Conservation (phyloP, 1,284 basidiomycete genomes). For the Anthracocystis panici-leucophaei region DNA sequence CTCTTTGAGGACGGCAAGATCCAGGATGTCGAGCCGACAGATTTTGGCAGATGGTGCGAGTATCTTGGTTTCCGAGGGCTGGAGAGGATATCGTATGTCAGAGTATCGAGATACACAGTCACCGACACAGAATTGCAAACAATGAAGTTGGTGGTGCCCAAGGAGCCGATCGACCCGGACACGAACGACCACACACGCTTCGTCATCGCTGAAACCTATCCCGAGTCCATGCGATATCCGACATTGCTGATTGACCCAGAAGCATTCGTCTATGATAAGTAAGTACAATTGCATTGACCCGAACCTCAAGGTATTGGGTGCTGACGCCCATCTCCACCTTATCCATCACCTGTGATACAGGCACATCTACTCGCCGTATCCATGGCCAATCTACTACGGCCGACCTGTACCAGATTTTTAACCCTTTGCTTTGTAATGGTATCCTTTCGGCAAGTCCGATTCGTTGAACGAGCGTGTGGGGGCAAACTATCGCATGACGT, state of each 20-base stretch:
- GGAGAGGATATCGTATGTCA: conserved; percentile 60
- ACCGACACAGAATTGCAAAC: conserved; percentile 67
- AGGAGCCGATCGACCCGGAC: conserved; percentile 52
- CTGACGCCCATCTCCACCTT: conserved; percentile 3
- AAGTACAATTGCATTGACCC: conserved; percentile 7
- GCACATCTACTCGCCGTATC: conserved; percentile 55
- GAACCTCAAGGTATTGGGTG: neutral
- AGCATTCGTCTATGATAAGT: conserved; percentile 53
- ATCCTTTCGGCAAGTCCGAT: neutral
- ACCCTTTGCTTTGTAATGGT: neutral
- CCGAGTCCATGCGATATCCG: conserved; percentile 45
- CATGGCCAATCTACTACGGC: conserved; percentile 53
- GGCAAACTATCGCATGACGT: too few relatives aligned
- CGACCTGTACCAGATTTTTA: conserved; percentile 27
- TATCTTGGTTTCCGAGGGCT: conserved; percentile 65
- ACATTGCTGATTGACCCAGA: conserved; percentile 44
- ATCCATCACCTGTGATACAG: conserved; percentile 9
- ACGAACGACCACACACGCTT: conserved; percentile 42
- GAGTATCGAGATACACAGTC: conserved; percentile 65
- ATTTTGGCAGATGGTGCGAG: conserved; percentile 65
- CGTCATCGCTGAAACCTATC: conserved; percentile 46
- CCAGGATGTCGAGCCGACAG: conserved; percentile 71
- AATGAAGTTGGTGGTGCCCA: conserved; percentile 61
- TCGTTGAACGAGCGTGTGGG: too few relatives aligned
- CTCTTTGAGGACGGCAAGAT: conserved; percentile 72